These are phyloP conservation scores for Magnusiomyces ingens DNA, from an alignment of 1,139 yeast genomes.

Conservation along the genomic window DNA sequence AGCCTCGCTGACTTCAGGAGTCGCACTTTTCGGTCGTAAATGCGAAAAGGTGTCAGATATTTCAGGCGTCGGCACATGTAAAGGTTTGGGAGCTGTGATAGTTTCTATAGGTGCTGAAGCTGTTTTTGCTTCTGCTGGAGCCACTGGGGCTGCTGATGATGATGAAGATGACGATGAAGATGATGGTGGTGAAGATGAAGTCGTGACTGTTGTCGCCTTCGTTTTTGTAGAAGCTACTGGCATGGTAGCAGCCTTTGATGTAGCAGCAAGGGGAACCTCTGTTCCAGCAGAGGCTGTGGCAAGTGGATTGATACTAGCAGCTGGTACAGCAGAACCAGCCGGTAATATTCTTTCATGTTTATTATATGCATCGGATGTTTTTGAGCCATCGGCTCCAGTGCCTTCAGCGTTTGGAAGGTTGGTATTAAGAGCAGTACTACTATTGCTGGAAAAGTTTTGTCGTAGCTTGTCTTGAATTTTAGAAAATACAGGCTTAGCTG, in stretches of 20 bases:
- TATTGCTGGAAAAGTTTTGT: not conserved
- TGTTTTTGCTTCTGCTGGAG: no score
- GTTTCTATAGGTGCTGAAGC: no score
- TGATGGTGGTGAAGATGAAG: no score
- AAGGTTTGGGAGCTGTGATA: no score
- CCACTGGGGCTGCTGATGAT: no score
- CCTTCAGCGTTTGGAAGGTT: not conserved
- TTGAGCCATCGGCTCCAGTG: not conserved
- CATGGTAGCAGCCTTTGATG: not conserved
- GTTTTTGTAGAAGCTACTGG: no score
- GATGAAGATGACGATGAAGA: no score
- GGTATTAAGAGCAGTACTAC: not conserved
- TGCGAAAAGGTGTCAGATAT: no score
- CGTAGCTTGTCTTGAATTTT: slow-evolving; percentile 1
- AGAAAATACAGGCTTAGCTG: not conserved
- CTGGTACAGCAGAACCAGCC: not conserved
- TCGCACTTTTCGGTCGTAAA: no score
- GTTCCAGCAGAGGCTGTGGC: not conserved
- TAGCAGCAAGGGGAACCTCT: not conserved
- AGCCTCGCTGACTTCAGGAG: no score
- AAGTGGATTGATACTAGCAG: no score
- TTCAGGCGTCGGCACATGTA: no score
- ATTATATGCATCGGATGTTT: not conserved
- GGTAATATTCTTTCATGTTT: not conserved
- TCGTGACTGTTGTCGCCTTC: not conserved